These are phyloP conservation scores for Cymbopogon flexuosus DNA, from an alignment of 202 grass and related monocot genomes.

Conservation along the genomic window DNA sequence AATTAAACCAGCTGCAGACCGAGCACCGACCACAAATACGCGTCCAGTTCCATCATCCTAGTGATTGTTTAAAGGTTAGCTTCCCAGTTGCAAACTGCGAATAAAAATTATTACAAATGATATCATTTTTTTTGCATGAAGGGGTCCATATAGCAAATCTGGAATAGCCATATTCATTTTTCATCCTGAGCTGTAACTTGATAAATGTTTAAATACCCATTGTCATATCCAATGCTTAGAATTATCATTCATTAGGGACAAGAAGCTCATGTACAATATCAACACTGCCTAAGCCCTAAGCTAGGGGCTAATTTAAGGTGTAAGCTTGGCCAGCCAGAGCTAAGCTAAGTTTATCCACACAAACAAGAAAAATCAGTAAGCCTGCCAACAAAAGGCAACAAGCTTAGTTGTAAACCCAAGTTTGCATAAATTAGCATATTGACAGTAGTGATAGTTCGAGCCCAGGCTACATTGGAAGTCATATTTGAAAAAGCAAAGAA, in stretches of 20 bases:
- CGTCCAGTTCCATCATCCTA: constrained; percentile 91
- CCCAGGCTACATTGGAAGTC: not conserved
- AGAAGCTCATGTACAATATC: not conserved
- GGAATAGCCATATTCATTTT: not conserved
- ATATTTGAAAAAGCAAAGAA: not conserved
- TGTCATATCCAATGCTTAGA: not conserved
- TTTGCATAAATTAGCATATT: not conserved
- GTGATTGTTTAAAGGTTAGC: constrained; percentile 17
- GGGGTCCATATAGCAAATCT: not conserved
- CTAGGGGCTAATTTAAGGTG: constrained; percentile 1
- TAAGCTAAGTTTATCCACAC: not conserved
- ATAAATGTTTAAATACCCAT: not conserved
- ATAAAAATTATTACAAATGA: not conserved
- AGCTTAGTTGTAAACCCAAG: constrained; percentile 12
- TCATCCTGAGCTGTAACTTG: not conserved
- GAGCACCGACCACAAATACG: constrained; percentile 68
- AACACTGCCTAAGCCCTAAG: constrained; percentile 12
- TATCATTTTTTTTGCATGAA: not conserved
- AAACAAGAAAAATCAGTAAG: not conserved
- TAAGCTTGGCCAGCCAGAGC: not conserved
- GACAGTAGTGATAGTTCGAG: not conserved
- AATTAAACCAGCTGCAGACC: constrained; percentile 71
- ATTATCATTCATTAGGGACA: not conserved
- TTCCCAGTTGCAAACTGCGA: constrained; percentile 3
- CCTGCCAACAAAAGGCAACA: not conserved